phyloP scores from a whole-genome alignment of 257 asterid species.

The Salvia hispanica region DNA sequence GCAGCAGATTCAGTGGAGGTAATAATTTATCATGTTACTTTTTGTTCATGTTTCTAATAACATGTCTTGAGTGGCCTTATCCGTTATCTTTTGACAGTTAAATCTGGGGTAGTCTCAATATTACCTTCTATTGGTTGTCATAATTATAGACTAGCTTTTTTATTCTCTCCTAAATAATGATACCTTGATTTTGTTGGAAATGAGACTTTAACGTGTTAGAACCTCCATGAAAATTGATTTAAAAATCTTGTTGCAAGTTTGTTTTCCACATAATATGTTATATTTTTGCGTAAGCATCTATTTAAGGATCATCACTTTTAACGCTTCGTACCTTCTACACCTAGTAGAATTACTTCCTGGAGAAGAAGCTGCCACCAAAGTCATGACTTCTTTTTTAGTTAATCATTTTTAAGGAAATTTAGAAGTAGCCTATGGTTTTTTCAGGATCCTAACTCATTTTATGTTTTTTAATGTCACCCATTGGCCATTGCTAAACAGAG shows the following conservation, averaged over 20 bases:
- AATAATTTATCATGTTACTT: constrained; percentile 28
- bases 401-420: constrained; percentile 30
- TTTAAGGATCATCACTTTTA: constrained; percentile 20
- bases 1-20: constrained; percentile 80
- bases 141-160: constrained; percentile 10
- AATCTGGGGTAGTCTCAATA: background rate
- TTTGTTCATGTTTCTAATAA: constrained; percentile 19
- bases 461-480: background rate
- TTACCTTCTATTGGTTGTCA: constrained; percentile 11
- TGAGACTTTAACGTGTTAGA: constrained; percentile 3
- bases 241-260: constrained; percentile 8
- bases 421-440: constrained; percentile 23
- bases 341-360: constrained; percentile 30
- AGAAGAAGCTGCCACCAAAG: constrained; percentile 31
- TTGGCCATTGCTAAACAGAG: background rate
- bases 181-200: constrained; percentile 6
- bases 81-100: constrained; percentile 20
- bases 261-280: background rate
- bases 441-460: constrained; percentile 18
- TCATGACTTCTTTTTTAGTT: constrained; percentile 20
- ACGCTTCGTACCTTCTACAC: constrained; percentile 20
- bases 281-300: constrained; percentile 22
- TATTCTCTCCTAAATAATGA: background rate
- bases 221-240: constrained; percentile 12
- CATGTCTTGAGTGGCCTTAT: constrained; percentile 15